Percentiles rank a stretch among this genome's conserved stretches.
Conservation (phyloP, 495 filamentous ascomycete genomes). For the Penicillium ucsense region DNA sequence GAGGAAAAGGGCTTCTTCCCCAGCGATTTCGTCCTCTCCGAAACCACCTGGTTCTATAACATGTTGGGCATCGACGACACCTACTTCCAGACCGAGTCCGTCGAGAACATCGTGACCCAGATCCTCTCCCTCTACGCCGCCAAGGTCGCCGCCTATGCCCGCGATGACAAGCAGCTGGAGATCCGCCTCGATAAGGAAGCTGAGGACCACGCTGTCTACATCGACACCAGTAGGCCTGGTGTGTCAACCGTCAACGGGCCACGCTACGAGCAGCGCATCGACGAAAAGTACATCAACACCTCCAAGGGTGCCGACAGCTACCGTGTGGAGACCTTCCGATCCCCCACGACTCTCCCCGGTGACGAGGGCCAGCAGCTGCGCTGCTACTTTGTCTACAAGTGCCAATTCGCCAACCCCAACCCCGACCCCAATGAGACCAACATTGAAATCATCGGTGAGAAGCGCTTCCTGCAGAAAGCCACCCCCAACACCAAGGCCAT, state of each 20-base stretch:
- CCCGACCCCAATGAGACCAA: constrained; percentile 68
- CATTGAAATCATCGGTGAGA: constrained; percentile 85
- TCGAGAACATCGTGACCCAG: constrained; percentile 80
- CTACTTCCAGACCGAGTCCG: constrained; percentile 91
- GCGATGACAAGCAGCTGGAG: constrained; percentile 87
- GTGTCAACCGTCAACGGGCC: constrained; percentile 65
- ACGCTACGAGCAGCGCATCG: constrained; percentile 85
- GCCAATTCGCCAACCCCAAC: constrained; percentile 71
- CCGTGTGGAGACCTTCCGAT: constrained; percentile 95
- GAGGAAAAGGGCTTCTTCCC: constrained; percentile 84
- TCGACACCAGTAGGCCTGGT: constrained; percentile 90
- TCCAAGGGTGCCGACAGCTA: constrained; percentile 59
- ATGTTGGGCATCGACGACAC: constrained; percentile 96
- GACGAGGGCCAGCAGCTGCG: constrained; percentile 71
- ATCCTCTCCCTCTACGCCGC: constrained; percentile 95
- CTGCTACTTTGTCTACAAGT: constrained; percentile 98
- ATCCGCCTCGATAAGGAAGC: constrained; percentile 94
- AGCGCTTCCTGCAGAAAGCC: constrained; percentile 88
- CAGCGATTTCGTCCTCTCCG: constrained; percentile 65
- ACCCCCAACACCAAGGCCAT: constrained; percentile 90
- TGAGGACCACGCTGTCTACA: constrained; percentile 92
- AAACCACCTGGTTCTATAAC: constrained; percentile 95
- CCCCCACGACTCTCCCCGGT: constrained; percentile 59
- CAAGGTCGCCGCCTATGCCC: constrained; percentile 89
- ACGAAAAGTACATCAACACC: constrained; percentile 83